A percentile compares a stretch with the other conserved stretches of the same genome.
Evolutionary conservation across 1,139 yeast species (phyloP).

Genomic region (Suhomyces yuchorum): DNA sequence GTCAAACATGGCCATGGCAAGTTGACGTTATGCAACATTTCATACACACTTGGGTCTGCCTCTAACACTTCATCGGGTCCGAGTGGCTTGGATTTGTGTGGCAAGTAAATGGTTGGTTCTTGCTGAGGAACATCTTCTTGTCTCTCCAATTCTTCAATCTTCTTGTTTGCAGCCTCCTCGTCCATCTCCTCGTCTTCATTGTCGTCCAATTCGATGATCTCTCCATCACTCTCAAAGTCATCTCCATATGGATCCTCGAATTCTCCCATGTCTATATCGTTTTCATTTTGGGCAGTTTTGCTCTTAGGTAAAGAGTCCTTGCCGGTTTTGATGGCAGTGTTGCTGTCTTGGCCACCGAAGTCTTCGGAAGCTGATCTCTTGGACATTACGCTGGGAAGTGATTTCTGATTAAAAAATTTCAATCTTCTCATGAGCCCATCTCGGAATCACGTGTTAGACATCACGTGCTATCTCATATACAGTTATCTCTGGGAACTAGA

Average conservation of each 20-base stretch:
- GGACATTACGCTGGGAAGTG: slow-evolving; percentile 45
- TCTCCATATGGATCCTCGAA: slow-evolving; percentile 95
- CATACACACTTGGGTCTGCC: slow-evolving; percentile 95
- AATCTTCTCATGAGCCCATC: slow-evolving; percentile 3
- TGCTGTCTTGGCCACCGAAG: slow-evolving; percentile 26
- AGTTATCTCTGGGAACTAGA: background rate
- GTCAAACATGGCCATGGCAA: slow-evolving; percentile 98
- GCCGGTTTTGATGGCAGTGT: slow-evolving; percentile 28
- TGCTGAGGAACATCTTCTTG: slow-evolving; percentile 29
- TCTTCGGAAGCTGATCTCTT: slow-evolving; percentile 58
- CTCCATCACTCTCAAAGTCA: slow-evolving; percentile 92
- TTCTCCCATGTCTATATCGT: slow-evolving; percentile 74
- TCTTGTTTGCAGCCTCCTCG: slow-evolving; percentile 28
- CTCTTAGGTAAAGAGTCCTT: slow-evolving; percentile 20
- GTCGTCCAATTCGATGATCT: slow-evolving; percentile 75
- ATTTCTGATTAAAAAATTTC: slow-evolving; percentile 8
- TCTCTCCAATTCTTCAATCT: slow-evolving; percentile 30
- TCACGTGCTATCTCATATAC: background rate
- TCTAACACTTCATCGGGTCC: slow-evolving; percentile 96
- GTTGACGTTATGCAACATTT: slow-evolving; percentile 92
- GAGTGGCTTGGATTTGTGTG: slow-evolving; percentile 83
- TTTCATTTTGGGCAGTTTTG: slow-evolving; percentile 22
- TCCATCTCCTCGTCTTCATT: slow-evolving; percentile 64
- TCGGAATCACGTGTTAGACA: background rate
- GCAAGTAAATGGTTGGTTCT: slow-evolving; percentile 63